Conservation (phyloP, 2,329 filamentous ascomycete genomes). For the Monilinia aucupariae region DNA sequence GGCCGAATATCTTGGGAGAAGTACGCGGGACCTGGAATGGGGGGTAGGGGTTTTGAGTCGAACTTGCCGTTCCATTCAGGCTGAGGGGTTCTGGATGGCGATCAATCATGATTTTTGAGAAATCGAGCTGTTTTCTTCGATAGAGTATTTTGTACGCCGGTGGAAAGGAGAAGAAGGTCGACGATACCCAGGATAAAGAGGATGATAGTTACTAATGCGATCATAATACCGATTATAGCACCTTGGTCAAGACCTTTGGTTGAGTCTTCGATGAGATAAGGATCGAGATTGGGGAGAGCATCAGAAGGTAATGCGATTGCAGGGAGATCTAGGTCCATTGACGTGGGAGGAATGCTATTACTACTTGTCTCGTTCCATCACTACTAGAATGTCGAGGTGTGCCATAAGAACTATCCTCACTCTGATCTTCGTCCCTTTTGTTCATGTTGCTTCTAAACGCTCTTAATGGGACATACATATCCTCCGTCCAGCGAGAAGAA, state of each 20-base stretch:
- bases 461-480: not conserved
- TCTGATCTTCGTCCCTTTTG: constrained; percentile 4
- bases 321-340: not conserved
- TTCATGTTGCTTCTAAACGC: not conserved
- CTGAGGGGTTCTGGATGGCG: not conserved
- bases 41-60: not conserved
- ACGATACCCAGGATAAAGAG: not conserved
- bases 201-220: not conserved
- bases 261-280: not conserved
- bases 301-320: not conserved
- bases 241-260: not conserved
- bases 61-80: not conserved
- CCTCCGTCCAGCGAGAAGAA: not conserved
- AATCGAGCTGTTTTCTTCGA: not conserved
- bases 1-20: not conserved
- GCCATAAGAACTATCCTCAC: not conserved
- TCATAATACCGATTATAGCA: not conserved
- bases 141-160: not conserved
- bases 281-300: not conserved
- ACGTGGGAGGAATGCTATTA: not conserved
- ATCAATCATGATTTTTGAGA: not conserved
- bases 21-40: not conserved
- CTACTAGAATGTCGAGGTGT: not conserved
- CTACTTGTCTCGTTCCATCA: not conserved
- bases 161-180: constrained; percentile 6